Base-by-base conservation (phyloP, 1,284 basidiomycete genomes). In the Porodaedalea pini region DNA sequence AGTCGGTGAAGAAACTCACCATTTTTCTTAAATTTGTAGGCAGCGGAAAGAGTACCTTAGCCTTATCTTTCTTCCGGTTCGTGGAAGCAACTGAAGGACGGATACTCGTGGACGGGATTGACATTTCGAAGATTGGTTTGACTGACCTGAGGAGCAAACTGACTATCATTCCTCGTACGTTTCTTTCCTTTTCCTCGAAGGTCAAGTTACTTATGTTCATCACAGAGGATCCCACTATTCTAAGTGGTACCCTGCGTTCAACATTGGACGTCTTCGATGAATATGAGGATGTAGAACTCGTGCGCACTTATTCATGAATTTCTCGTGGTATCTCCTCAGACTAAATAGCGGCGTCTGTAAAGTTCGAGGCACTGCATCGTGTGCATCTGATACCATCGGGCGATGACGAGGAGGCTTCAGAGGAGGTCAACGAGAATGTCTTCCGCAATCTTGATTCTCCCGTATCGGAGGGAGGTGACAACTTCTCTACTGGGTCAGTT, bases 21-120 rank as follows among this genome's bases (percentile, higher is more conserved):
- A n/a, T n/a, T n/a, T n/a, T n/a, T n/a, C n/a, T n/a, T n/a, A n/a
- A n/a, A n/a, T n/a, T 29, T 17, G 11, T 41, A 57, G 55, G 59
- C 4, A 60, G 59, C 21, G 92, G 92, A 45, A 94, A 95, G 74
- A 90, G 86, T 57, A 97, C 94, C 0, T 80, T 98, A 15, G 94
- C 94, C 0, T 76, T 97, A 25, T 91, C 90, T 17, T 94, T 98
- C 78, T 98, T 98, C 86, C 85, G 97, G 51, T 96, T 97, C 67
- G 92, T 97, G 19, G 94, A 97, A 67, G 88, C 94, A 0, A 85
- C 85, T 0, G 80, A 87, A 65, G 94, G 94, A 1, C 75, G 77
- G 4, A 98, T 99, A 57, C 57, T 86, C 17, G 83, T 99, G 51
- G 96, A 98, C 71, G 91, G 81, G 15, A 65, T 95, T 23, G 91